Evolutionary conservation across 495 filamentous ascomycete genomes (phyloP), one percentile per base, ranked within the genome.

Genomic region (Talaromyces proteolyticus): DNA sequence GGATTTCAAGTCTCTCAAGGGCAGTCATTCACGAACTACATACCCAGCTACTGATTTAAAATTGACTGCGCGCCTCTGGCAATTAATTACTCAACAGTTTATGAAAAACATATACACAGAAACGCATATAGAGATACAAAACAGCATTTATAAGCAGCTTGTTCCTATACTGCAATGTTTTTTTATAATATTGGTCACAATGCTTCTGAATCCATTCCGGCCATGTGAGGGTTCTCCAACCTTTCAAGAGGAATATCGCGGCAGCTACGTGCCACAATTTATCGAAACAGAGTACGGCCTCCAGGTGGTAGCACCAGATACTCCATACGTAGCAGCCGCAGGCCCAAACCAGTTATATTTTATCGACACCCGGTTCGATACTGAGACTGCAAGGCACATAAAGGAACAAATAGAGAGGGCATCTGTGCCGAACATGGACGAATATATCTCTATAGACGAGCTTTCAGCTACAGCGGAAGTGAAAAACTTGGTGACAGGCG

Each of bases 221-320:
- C 14, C 22, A 21, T 43, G 3, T 19, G 17, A 43, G 41, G 41
- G 41, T 43, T 16, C 6, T 2, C 41, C 41, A 21, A 43, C 41
- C 41, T 43, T 43, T 19, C 41, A 4, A 21, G 44, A 53, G 14
- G 47, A 57, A 39, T 57, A 57, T 48, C 46, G 51, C 3, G 42
- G 40, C 42, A 48, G 25, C 54, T 57, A 48, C 20, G 42, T 53
- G 23, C 54, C 54, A 36, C 43, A 44, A 6, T n/a, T 40, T 18
- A 57, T 51, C 25, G 8, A 51, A 51, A 57, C 51, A 44, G 11
- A 3, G 47, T 44, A 22, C 19, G 51, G 51, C 42, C 44, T 29
- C 51, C 54, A 51, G 38, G 42, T 57, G 43, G 21, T 53, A 38
- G 54, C 54, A 16, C 54, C 54, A n/a, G 54, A 50, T 51, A 57